Base-by-base conservation (phyloP, 192 early-diverging fungal species). In the Coemansia erecta region DNA sequence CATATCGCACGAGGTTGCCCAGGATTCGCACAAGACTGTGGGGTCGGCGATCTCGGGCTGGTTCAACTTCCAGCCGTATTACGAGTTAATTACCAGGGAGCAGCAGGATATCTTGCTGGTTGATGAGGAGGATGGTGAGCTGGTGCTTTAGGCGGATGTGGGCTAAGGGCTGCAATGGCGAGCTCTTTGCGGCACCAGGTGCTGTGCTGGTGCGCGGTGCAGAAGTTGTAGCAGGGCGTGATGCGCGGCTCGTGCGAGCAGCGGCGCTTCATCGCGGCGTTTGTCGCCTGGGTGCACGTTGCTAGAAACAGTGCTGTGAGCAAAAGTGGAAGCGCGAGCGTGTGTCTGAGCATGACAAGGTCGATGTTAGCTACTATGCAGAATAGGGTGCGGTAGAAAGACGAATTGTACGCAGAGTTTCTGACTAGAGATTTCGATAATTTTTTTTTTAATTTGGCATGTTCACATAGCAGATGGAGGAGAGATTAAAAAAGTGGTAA, bases 61-160 rank as follows among this genome's bases (percentile, higher is more conserved):
- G 74, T 77, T 77, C 44, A 77, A 66, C 37, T 77, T 77, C 64
- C 74, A 77, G 57, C 74, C 74, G 8, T 77, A 77, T 52, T 77
- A 59, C 39, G 68, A 77, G 64, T 47, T 63, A 19, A 77, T 71
- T 21, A 58, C 55, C 17, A 66, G 48, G 48, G 74, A 77, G 49
- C 64, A 77, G 57, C 74, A 66, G 2, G 74, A 77, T 39, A 77
- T 77, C 23, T 62, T 77, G 19, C 41, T 23, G 9, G 53, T 59
- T 31, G 64, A 66, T 22, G 68, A 77, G 15, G 64, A 77, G 53
- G 74, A 71, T 23, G 74, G 58, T 11, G 54, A 59, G 51, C 42
- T 68, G 31, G 61, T 55, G 18, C 33, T 63, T 13, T 64, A 50
- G 33, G 24, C 4, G 19, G 28, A 24, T 35, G 15, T 13, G 7